A percentile compares a stretch with the other conserved stretches of the same genome.
Conservation (phyloP, 345 rosid species). For the Adansonia digitata region DNA sequence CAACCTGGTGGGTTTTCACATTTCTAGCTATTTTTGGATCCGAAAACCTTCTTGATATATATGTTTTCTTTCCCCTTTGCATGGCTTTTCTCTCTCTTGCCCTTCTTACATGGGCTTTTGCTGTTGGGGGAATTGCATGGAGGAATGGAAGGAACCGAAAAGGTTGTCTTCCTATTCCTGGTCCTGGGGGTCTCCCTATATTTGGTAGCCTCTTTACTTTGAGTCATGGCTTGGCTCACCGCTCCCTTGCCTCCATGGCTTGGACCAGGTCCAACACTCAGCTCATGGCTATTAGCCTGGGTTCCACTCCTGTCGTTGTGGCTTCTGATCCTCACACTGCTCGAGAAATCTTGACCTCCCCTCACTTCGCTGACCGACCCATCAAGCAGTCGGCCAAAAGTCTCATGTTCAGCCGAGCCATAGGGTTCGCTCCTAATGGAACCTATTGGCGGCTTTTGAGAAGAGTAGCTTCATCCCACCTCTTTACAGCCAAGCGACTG, state of each 20-base stretch:
- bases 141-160: conserved; percentile 38
- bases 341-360: conserved; percentile 62
- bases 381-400: conserved; percentile 70
- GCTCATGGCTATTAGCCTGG: conserved; percentile 87
- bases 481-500: conserved; percentile 62
- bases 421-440: conserved; percentile 89
- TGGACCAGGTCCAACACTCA: conserved; percentile 31
- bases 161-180: conserved; percentile 50
- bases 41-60: conserved; percentile 24
- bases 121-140: conserved; percentile 75
- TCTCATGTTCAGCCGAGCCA: conserved; percentile 80
- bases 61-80: conserved; percentile 31
- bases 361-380: conserved; percentile 74
- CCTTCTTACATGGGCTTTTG: conserved; percentile 48
- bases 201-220: conserved; percentile 64
- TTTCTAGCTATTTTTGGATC: conserved; percentile 52
- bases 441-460: conserved; percentile 77
- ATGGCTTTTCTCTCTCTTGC: conserved; percentile 30
- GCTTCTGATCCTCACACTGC: conserved; percentile 66
- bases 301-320: conserved; percentile 55
- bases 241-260: conserved; percentile 60
- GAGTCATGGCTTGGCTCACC: conserved; percentile 64
- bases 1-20: conserved; percentile 56
- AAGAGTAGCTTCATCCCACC: conserved; percentile 61
- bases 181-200: conserved; percentile 65